phyloP scores from a whole-genome alignment of 1,284 basidiomycete genomes.

The Boletus subluridellus region DNA sequence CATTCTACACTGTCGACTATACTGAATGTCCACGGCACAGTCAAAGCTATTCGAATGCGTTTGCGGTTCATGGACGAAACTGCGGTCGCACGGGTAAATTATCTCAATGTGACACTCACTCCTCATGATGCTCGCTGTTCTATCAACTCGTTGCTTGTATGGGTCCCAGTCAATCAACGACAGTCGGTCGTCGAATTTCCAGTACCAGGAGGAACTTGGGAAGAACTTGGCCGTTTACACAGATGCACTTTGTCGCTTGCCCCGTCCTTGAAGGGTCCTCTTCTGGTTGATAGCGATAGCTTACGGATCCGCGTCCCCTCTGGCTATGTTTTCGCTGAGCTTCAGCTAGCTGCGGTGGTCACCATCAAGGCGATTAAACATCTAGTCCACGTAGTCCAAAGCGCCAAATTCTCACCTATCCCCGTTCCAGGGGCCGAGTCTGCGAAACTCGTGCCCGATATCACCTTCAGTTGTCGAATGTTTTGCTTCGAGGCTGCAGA shows the following conservation, averaged over 20 bases:
- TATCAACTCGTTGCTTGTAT: conserved; percentile 42
- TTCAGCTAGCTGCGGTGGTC: conserved; percentile 66
- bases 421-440: conserved; percentile 62
- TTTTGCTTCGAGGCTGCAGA: conserved; percentile 83
- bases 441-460: conserved; percentile 67
- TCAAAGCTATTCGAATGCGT: conserved; percentile 47
- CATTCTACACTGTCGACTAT: conserved; percentile 13
- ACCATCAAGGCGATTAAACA: conserved; percentile 69
- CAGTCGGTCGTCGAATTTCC: conserved; percentile 28
- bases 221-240: conserved; percentile 70
- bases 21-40: conserved; percentile 33
- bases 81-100: conserved; percentile 47
- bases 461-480: conserved; percentile 60
- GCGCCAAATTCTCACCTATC: conserved; percentile 47
- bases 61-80: conserved; percentile 49
- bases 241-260: conserved; percentile 49
- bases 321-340: conserved; percentile 70
- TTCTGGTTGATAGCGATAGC: conserved; percentile 60
- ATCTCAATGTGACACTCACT: conserved; percentile 33
- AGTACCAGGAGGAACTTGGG: conserved; percentile 55
- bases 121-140: conserved; percentile 24
- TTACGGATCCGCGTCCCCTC: conserved; percentile 76
- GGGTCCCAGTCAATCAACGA: conserved; percentile 40
- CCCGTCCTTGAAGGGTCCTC: conserved; percentile 30
- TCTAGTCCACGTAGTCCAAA: conserved; percentile 48